Percentiles rank a stretch among this genome's conserved stretches.
These are phyloP conservation scores for Emmonsia crescens DNA, from an alignment of 2,329 filamentous ascomycete genomes.

Conservation along the genomic window DNA sequence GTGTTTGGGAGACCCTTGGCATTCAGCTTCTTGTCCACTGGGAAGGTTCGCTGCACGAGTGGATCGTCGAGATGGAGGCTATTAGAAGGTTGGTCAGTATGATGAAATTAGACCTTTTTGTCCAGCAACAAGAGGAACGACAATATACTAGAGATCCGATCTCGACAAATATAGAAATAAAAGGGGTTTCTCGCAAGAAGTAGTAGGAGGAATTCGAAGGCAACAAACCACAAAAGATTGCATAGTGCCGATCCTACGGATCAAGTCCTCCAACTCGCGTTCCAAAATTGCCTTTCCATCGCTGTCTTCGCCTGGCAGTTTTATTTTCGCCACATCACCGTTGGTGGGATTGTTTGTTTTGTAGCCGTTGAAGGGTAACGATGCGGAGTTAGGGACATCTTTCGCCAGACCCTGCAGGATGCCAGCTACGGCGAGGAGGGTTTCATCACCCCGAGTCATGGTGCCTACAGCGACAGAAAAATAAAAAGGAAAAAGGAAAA, in stretches of 20 bases:
- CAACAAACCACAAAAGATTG: slow-evolving; percentile 59
- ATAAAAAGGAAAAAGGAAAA: slow-evolving; percentile 8
- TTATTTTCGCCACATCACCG: slow-evolving; percentile 46
- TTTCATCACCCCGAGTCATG: slow-evolving; percentile 39
- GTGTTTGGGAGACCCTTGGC: slow-evolving; percentile 38
- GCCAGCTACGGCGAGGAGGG: slow-evolving; percentile 36
- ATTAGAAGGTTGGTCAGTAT: slow-evolving; percentile 13
- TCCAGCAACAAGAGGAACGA: not conserved
- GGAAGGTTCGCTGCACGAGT: slow-evolving; percentile 26
- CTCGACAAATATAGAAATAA: not conserved
- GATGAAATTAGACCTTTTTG: slow-evolving; percentile 9
- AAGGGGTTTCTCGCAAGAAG: not conserved
- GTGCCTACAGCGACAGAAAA: slow-evolving; percentile 19
- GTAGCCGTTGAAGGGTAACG: slow-evolving; percentile 13
- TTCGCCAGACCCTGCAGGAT: slow-evolving; percentile 37
- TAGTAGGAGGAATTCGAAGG: slow-evolving; percentile 9
- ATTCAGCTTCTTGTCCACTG: slow-evolving; percentile 38
- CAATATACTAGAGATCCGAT: not conserved
- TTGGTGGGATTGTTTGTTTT: slow-evolving; percentile 32
- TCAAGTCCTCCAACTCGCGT: slow-evolving; percentile 68
- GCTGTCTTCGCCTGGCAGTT: slow-evolving; percentile 65
- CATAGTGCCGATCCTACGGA: slow-evolving; percentile 66
- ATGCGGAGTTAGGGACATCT: slow-evolving; percentile 26
- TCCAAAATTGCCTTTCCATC: slow-evolving; percentile 70
- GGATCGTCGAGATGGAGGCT: slow-evolving; percentile 28